Evolutionary conservation across 495 filamentous ascomycete genomes (phyloP).

Genomic region (Lophiostoma macrostomum): DNA sequence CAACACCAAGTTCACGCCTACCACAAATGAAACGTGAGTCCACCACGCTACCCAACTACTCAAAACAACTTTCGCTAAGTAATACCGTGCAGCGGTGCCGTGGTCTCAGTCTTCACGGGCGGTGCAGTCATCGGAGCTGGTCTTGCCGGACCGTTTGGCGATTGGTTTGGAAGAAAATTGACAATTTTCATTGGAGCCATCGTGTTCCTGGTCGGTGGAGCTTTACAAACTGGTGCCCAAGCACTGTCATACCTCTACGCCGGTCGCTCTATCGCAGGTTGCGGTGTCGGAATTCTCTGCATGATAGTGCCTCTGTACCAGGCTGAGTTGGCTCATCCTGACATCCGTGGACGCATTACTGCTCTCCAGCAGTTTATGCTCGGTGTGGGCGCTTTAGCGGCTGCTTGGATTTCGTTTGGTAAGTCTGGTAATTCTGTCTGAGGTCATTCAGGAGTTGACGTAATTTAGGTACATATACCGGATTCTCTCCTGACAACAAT

Average conservation of each 20-base stretch:
- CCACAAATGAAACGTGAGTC: conserved; percentile 55
- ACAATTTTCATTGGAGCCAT: conserved; percentile 48
- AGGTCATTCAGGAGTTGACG: neutral
- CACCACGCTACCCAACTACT: neutral
- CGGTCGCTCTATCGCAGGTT: conserved; percentile 35
- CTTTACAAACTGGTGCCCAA: conserved; percentile 42
- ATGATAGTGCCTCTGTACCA: conserved; percentile 53
- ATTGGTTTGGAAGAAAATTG: conserved; percentile 46
- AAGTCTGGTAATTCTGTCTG: neutral
- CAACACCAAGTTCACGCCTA: conserved; percentile 48
- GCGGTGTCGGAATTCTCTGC: conserved; percentile 47
- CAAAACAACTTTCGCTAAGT: neutral
- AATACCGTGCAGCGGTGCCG: conserved; percentile 65
- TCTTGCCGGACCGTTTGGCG: conserved; percentile 49
- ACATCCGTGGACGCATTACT: conserved; percentile 49
- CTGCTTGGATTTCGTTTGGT: conserved; percentile 40
- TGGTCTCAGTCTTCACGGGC: conserved; percentile 69
- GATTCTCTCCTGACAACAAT: conserved; percentile 36
- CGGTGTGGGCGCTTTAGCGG: conserved; percentile 50
- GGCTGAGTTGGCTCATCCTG: conserved; percentile 45
- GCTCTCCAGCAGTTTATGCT: conserved; percentile 61
- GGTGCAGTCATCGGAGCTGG: conserved; percentile 56
- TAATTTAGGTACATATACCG: conserved; percentile 32
- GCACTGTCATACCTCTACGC: conserved; percentile 38
- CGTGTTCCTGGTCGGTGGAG: conserved; percentile 42